phyloP scores from a whole-genome alignment of 805 yeast species.

The Starmera pachycereana region DNA sequence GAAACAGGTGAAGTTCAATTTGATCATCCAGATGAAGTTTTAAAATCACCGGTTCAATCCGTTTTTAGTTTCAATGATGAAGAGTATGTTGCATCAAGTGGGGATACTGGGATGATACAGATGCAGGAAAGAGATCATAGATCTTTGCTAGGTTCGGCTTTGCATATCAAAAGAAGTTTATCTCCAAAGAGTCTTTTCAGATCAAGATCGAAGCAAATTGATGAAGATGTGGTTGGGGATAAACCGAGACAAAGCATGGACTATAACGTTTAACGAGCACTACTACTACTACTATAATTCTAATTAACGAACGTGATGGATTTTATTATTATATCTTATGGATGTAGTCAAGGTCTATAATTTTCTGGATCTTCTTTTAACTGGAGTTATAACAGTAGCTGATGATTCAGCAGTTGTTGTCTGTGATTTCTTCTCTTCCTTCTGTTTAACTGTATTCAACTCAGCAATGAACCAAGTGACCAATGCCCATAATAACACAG shows the following conservation, averaged over 20 bases:
- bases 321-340: not conserved
- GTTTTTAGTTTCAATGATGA: no score
- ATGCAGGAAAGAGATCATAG: constrained; percentile 3
- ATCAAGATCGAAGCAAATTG: not conserved
- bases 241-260: not conserved
- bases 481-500: constrained; percentile 61
- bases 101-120: no score
- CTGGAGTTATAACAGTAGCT: not conserved
- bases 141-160: constrained; percentile 5
- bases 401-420: not conserved
- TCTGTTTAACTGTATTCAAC: constrained; percentile 32
- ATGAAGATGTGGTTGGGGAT: no score
- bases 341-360: not conserved
- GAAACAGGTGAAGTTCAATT: constrained; percentile 22
- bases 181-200: constrained; percentile 12
- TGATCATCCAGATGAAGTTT: constrained; percentile 31
- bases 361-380: constrained; percentile 3
- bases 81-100: no score
- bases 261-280: no score
- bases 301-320: no score
- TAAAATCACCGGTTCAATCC: constrained; percentile 5
- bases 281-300: no score
- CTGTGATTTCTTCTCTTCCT: constrained; percentile 14
- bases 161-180: constrained; percentile 10
- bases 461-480: constrained; percentile 86